Evolutionary conservation across 164 flowering plant species (phyloP), one percentile per base, ranked within the genome.

Genomic region (Vitis riparia): DNA sequence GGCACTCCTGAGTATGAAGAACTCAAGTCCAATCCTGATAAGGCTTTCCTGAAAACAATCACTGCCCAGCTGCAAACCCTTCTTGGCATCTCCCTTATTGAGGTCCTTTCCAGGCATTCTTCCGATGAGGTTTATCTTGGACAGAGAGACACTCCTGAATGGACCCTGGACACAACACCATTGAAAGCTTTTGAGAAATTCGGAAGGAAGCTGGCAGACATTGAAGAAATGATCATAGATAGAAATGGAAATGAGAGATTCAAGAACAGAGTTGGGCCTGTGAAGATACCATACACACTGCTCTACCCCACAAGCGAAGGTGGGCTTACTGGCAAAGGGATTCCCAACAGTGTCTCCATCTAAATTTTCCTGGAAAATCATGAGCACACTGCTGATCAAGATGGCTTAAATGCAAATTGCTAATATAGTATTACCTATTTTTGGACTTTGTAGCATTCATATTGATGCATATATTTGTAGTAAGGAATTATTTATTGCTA

Each of bases 311-410:
- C 74, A 17, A 76, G 80, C 27, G 78, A 67, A n/a, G 71, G 23
- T 14, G 83, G 83, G 16, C 70, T 80, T 13, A 77, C 80, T 30
- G 76, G 76, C 16, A 80, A 32, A 68, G 83, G 83, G 32, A 80
- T 80, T 70, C 83, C 83, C 8, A 80, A 80, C 44, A 37, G 44
- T 37, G 44, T 37, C 44, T 37, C 44, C 44, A 37, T 37, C 44
- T 37, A 37, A 37, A 37, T 37, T 37, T 37, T 3, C 7, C 44
- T 6, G 27, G 44, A 37, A 37, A 37, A 3, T 37, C 44, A 2
- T 37, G 44, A 0, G 0, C 44, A 37, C 5, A 6, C 0, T 37
- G 44, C 7, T 37, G 44, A 37, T 37, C 44, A 37, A 37, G 44
- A 37, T 37, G 44, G 7, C 44, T 37, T 37, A 5, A 37, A 6